phyloP scores from a whole-genome alignment of 495 filamentous ascomycete species.

The Pyronema omphalodes region DNA sequence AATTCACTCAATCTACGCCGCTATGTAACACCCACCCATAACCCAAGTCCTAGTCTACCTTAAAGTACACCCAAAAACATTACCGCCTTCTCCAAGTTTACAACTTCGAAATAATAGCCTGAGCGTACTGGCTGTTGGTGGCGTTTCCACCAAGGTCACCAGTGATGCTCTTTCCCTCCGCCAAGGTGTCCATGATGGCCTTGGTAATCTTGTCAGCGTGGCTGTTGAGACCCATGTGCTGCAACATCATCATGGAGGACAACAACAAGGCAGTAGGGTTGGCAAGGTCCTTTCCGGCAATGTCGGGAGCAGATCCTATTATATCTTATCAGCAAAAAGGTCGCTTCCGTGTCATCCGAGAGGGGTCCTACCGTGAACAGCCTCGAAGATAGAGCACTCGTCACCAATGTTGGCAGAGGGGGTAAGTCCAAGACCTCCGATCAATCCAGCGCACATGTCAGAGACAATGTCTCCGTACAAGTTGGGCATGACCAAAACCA shows the following conservation, averaged over 20 bases:
- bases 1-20: too few relatives aligned
- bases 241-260: slow-evolving; percentile 95
- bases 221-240: slow-evolving; percentile 82
- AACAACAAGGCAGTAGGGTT: slow-evolving; percentile 90
- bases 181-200: slow-evolving; percentile 82
- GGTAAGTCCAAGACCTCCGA: slow-evolving; percentile 90
- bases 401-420: slow-evolving; percentile 97
- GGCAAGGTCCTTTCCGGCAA: slow-evolving; percentile 84
- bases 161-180: slow-evolving; percentile 89
- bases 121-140: slow-evolving; percentile 79
- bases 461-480: slow-evolving; percentile 98
- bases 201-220: slow-evolving; percentile 79
- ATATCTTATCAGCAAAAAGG: not conserved
- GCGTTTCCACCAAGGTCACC: slow-evolving; percentile 89
- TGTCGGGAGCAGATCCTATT: slow-evolving; percentile 64
- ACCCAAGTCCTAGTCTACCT: too few relatives aligned
- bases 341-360: too few relatives aligned
- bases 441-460: slow-evolving; percentile 97
- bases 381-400: slow-evolving; percentile 98
- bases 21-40: too few relatives aligned
- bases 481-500: slow-evolving; percentile 99
- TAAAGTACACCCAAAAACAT: too few relatives aligned
- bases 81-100: slow-evolving; percentile 27
- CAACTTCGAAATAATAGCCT: slow-evolving; percentile 74
- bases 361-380: slow-evolving; percentile 54